phyloP scores from a whole-genome alignment of 23 red algal species.

The Agarophyton chilense region DNA sequence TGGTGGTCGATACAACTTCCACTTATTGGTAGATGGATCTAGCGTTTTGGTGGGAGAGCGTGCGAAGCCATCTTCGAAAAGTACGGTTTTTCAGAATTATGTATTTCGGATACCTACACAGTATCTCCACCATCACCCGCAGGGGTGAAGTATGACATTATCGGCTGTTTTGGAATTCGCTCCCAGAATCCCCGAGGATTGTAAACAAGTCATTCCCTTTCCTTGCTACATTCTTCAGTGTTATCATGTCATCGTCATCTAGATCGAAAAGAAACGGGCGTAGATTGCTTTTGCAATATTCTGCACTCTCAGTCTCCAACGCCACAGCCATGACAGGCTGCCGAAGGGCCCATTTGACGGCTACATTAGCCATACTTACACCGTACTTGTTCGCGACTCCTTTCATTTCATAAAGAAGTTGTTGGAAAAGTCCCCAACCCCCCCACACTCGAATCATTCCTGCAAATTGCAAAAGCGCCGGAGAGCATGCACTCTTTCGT shows the following conservation, averaged over 20 bases:
- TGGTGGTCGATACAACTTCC: too few species aligned
- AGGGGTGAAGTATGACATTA: not conserved
- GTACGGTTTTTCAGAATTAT: too few species aligned
- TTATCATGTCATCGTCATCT: slow-evolving; percentile 35
- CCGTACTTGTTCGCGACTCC: slow-evolving; percentile 56
- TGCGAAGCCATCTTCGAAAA: too few species aligned
- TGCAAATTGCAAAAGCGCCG: slow-evolving; percentile 31
- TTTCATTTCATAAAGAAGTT: slow-evolving; percentile 61
- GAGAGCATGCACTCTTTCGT: slow-evolving; percentile 17
- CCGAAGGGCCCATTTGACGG: slow-evolving; percentile 47
- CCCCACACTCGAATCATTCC: slow-evolving; percentile 44
- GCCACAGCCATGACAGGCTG: slow-evolving; percentile 32
- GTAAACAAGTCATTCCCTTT: slow-evolving; percentile 65
- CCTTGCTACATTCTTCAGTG: slow-evolving; percentile 26
- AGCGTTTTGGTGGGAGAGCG: too few species aligned
- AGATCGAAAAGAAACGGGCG: slow-evolving; percentile 46
- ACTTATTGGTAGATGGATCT: too few species aligned
- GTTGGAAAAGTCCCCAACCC: slow-evolving; percentile 60
- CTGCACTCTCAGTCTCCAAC: slow-evolving; percentile 2
- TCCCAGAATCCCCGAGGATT: slow-evolving; percentile 51
- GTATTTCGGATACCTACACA: too few species aligned
- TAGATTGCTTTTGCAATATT: slow-evolving; percentile 15
- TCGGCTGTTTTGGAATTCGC: slow-evolving; percentile 27
- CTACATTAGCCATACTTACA: slow-evolving; percentile 63
- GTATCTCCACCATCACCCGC: too few species aligned